These are phyloP conservation scores for Coemansia sp. DNA, from an alignment of 192 early-diverging fungal species.

Conservation along the genomic window DNA sequence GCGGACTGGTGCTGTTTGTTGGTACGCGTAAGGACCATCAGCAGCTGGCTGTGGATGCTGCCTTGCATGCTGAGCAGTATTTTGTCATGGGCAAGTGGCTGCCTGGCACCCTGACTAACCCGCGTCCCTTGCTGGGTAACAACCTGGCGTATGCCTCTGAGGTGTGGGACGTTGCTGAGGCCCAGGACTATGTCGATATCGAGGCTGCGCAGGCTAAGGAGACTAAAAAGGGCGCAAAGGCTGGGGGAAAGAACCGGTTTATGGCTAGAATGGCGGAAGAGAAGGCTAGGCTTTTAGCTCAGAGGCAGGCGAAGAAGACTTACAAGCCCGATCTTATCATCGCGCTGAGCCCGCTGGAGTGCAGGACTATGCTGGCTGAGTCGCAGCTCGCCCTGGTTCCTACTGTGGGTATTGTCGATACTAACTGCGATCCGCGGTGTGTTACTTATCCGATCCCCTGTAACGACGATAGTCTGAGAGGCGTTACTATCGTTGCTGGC, in stretches of 20 bases:
- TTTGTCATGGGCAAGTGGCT: conserved; percentile 80
- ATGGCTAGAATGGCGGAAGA: conserved; percentile 21
- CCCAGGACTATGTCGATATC: conserved; percentile 17
- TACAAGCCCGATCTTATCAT: conserved; percentile 82
- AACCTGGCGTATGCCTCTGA: conserved; percentile 15
- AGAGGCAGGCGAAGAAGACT: conserved; percentile 29
- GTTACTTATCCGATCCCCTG: conserved; percentile 93
- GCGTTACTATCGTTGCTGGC: conserved; percentile 78
- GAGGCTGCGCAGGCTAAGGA: neutral
- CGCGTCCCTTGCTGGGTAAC: conserved; percentile 31
- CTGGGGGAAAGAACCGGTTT: conserved; percentile 5
- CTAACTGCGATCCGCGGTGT: conserved; percentile 79
- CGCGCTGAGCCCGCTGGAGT: conserved; percentile 82
- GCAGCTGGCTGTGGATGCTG: conserved; percentile 77
- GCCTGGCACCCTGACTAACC: conserved; percentile 87
- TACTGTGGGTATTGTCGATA: conserved; percentile 88
- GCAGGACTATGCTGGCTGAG: conserved; percentile 76
- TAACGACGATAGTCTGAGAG: conserved; percentile 85
- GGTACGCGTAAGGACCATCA: conserved; percentile 70
- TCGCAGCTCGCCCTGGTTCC: conserved; percentile 76
- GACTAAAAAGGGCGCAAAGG: neutral
- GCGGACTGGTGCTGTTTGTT: conserved; percentile 84
- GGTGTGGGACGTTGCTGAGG: conserved; percentile 42
- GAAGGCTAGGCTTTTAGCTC: conserved; percentile 10
- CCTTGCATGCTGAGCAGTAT: conserved; percentile 70